phyloP scores from a whole-genome alignment of 768 basidiomycete species.

The Podaxis sp. region DNA sequence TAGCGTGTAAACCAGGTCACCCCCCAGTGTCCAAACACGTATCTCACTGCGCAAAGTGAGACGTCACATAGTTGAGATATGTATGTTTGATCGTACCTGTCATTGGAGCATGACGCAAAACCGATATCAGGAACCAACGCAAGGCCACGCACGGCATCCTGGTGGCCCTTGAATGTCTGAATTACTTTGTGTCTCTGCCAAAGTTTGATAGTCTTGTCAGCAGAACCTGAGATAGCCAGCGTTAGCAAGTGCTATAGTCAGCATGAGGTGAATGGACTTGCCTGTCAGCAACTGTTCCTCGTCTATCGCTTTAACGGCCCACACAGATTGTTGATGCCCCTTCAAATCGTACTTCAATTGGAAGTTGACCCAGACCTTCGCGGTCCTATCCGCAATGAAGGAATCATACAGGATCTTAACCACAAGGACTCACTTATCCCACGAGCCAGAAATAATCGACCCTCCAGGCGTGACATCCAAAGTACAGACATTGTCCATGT shows the following conservation, averaged over 20 bases:
- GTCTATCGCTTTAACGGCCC: conserved; percentile 84
- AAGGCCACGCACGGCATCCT: conserved; percentile 87
- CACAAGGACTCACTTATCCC: conserved; percentile 77
- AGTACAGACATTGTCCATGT: conserved; percentile 87
- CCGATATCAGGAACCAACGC: conserved; percentile 80
- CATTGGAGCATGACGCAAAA: conserved; percentile 95
- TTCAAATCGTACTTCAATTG: conserved; percentile 67
- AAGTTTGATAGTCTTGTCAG: conserved; percentile 91
- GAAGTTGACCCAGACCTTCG: conserved; percentile 91
- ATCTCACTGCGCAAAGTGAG: conserved; percentile 63
- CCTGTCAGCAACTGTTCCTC: conserved; percentile 82
- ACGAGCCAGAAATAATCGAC: conserved; percentile 88
- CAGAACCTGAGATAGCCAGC: conserved; percentile 60
- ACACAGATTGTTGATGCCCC: conserved; percentile 89
- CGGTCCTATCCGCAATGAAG: conserved; percentile 57
- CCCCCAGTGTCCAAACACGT: conserved; percentile 86
- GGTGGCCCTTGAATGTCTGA: conserved; percentile 82
- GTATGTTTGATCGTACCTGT: conserved; percentile 55
- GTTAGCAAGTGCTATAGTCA: conserved; percentile 1
- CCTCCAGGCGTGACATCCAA: conserved; percentile 70
- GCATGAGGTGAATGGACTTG: conserved; percentile 27
- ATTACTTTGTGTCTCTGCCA: conserved; percentile 78
- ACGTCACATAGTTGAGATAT: neutral
- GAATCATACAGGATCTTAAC: neutral
- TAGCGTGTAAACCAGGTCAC: conserved; percentile 74